Evolutionary conservation across 2,329 filamentous ascomycete species (phyloP), one percentile per base, ranked within the genome.

Genomic region (Penicillium sp.): DNA sequence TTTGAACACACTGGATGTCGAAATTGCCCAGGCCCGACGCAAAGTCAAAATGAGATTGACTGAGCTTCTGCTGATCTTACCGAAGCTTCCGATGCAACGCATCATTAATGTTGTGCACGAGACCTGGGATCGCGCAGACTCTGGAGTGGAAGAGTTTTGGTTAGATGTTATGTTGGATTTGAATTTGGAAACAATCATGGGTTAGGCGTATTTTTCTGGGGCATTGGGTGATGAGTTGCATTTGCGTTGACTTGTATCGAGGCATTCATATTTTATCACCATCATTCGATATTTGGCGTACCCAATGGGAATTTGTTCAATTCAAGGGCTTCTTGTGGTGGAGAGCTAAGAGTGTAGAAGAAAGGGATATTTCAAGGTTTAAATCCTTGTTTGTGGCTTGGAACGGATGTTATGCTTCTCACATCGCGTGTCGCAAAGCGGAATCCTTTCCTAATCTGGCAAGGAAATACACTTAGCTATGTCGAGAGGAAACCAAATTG

Each of bases 161-260:
- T 16, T 64, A 40, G 62, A 63, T 55, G 50, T 61, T 39, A 64
- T 64, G 62, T 43, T 64, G 45, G 62, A 64, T 44, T 50, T 54
- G 16, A 62, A 62, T 39, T 58, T 64, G 39, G 62, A 63, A 49
- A 64, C 62, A 7, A 64, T 64, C 14, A 61, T 64, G 62, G 61
- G 61, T 42, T 63, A 48, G 57, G 50, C 39, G 21, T 29, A 22
- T 5, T 38, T 21, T 8, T n/a, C n/a, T n/a, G 16, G 16, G 5
- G 27, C n/a, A 45, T 45, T 32, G 21, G 16, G 8, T 18, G 2
- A 16, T 9, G 1, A 2, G 16, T 16, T n/a, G 38, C 18, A 18
- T 40, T 21, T 40, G 38, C 6, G 5, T 40, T 21, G 7, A 9
- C 38, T 9, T 21, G 38, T 21, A 9, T 21, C 18, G 14, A 3